Percentiles rank a stretch among this genome's conserved stretches.
These are phyloP conservation scores for Trichophyton mentagrophytes DNA, from an alignment of 2,329 filamentous ascomycete species.

Conservation along the genomic window DNA sequence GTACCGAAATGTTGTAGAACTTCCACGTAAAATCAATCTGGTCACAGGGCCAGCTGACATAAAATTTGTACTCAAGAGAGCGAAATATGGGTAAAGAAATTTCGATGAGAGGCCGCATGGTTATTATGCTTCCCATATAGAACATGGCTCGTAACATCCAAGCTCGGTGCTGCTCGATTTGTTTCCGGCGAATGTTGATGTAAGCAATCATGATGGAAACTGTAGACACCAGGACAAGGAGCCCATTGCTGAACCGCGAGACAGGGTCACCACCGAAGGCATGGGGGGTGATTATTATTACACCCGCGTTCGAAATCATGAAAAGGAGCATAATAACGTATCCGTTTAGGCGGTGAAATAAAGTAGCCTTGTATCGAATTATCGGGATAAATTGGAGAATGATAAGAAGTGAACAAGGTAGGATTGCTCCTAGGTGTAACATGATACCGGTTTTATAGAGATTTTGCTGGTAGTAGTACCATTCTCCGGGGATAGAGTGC, in stretches of 20 bases:
- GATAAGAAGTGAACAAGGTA: constrained; percentile 28
- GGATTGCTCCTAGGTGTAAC: constrained; percentile 30
- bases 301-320: constrained; percentile 35
- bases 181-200: constrained; percentile 46
- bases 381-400: constrained; percentile 32
- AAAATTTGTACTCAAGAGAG: not conserved
- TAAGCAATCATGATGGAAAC: not conserved
- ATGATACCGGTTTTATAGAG: constrained; percentile 29
- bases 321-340: constrained; percentile 42
- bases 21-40: not conserved
- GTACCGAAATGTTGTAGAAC: not conserved
- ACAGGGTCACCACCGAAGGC: constrained; percentile 44
- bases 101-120: not conserved
- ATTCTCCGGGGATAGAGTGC: constrained; percentile 27
- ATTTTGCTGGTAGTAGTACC: constrained; percentile 28
- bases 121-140: constrained; percentile 19
- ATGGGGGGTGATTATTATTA: constrained; percentile 40
- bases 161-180: constrained; percentile 51
- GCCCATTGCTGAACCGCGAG: constrained; percentile 26
- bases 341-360: constrained; percentile 49
- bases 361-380: constrained; percentile 35
- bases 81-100: not conserved
- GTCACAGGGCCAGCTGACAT: not conserved
- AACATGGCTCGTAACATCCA: constrained; percentile 51
- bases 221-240: constrained; percentile 27